Conservation (phyloP, 2,329 filamentous ascomycete genomes). For the Acephala macrosclerotiorum region DNA sequence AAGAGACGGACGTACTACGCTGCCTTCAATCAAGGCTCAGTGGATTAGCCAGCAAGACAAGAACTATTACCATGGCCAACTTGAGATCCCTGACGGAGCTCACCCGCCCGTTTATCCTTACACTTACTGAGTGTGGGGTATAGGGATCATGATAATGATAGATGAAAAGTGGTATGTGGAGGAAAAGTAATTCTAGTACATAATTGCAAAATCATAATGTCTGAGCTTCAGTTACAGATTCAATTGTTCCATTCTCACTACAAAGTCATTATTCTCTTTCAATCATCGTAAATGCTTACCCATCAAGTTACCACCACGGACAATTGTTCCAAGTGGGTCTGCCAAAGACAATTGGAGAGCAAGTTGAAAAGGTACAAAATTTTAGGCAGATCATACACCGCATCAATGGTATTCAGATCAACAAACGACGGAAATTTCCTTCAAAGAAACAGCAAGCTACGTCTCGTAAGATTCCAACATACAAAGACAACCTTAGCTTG, state of each 20-base stretch:
- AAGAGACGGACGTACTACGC: conserved; percentile 40
- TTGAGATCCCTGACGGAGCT: conserved; percentile 43
- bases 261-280: background rate
- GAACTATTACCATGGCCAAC: conserved; percentile 41
- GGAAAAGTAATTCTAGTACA: conserved; percentile 20
- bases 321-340: too few species aligned
- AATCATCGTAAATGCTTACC: background rate
- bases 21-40: conserved; percentile 39
- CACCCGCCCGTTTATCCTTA: conserved; percentile 37
- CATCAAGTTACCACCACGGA: too few species aligned
- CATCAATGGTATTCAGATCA: too few species aligned
- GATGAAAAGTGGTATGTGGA: background rate
- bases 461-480: too few species aligned
- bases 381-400: too few species aligned
- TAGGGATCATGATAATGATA: background rate
- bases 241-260: background rate
- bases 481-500: too few species aligned
- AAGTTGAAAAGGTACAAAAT: too few species aligned
- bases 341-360: too few species aligned
- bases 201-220: conserved; percentile 13
- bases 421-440: too few species aligned
- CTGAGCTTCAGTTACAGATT: background rate
- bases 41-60: conserved; percentile 39
- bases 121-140: conserved; percentile 19
- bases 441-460: too few species aligned